These are phyloP conservation scores for Cryphonectria nitschkei DNA, from an alignment of 2,329 filamentous ascomycete genomes.

Conservation along the genomic window DNA sequence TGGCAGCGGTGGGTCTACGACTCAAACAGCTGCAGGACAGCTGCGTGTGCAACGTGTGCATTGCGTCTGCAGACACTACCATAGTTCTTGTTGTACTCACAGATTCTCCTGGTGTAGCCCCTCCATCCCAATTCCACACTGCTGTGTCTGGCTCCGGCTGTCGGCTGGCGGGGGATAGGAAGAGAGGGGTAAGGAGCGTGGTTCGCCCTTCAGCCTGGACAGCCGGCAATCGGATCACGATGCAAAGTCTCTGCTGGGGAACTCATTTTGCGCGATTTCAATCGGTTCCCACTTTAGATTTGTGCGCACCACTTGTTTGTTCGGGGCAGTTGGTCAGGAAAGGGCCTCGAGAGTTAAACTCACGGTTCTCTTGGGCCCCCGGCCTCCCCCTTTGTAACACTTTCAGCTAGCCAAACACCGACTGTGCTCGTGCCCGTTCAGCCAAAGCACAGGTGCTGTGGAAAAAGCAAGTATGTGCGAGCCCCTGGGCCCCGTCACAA, in stretches of 20 bases:
- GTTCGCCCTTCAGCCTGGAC: not conserved
- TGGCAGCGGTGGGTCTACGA: not conserved
- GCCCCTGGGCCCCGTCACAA: conserved; percentile 28
- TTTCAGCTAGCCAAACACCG: conserved; percentile 19
- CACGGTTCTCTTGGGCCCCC: conserved; percentile 17
- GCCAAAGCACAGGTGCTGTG: conserved; percentile 20
- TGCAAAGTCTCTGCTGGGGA: not conserved
- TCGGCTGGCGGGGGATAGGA: not conserved
- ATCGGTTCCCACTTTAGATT: not conserved
- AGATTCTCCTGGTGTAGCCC: not conserved
- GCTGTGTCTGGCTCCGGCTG: not conserved
- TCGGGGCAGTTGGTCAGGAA: conserved; percentile 8
- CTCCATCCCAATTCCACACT: not conserved
- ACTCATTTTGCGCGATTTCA: not conserved
- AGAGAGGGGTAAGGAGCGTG: not conserved
- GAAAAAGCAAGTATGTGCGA: conserved; percentile 7
- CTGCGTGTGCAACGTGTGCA: not conserved
- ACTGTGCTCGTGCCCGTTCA: not conserved
- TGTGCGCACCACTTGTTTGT: conserved; percentile 1
- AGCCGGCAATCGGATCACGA: conserved; percentile 8
- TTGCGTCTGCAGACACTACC: not conserved
- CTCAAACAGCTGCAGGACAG: not conserved
- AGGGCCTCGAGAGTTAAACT: conserved; percentile 3
- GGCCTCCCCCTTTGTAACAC: not conserved
- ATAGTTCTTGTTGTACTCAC: not conserved